Conservation (phyloP, 1,284 basidiomycete species). For the Porphyrellus sp. region DNA sequence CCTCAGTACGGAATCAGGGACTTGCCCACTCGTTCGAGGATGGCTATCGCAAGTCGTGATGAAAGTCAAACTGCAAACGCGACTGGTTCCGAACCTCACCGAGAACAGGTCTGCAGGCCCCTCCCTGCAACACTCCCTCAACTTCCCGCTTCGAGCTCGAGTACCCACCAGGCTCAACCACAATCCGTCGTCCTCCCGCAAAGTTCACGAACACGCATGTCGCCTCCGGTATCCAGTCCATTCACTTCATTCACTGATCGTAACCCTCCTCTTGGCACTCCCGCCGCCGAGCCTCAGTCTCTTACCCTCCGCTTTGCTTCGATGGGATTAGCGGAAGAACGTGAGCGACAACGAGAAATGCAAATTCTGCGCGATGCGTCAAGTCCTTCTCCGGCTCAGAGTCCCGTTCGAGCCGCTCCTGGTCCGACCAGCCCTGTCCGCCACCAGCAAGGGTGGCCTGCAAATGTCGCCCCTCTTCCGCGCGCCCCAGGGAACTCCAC, state of each 20-base stretch:
- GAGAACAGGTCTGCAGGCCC: slow-evolving; percentile 7
- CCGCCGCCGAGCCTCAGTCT: slow-evolving; percentile 23
- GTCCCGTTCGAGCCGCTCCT: slow-evolving; percentile 7
- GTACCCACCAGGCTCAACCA: slow-evolving; percentile 3
- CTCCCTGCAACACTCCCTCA: slow-evolving; percentile 29
- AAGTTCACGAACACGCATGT: slow-evolving; percentile 10
- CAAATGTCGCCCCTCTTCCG: slow-evolving; percentile 32
- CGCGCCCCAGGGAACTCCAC: slow-evolving; percentile 23
- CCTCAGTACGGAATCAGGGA: slow-evolving; percentile 33
- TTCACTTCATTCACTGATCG: slow-evolving; percentile 13
- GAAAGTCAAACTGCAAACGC: not conserved
- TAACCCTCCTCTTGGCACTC: not conserved
- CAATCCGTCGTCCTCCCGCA: slow-evolving; percentile 3
- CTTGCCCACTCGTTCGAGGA: slow-evolving; percentile 24
- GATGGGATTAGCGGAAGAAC: slow-evolving; percentile 25
- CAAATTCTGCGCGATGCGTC: slow-evolving; percentile 8
- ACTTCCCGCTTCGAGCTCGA: slow-evolving; percentile 9
- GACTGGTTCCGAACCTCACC: not conserved
- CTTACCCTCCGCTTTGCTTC: slow-evolving; percentile 33
- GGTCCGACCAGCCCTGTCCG: slow-evolving; percentile 19
- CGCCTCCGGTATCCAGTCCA: slow-evolving; percentile 12
- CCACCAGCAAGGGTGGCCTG: slow-evolving; percentile 25
- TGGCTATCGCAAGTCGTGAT: slow-evolving; percentile 21
- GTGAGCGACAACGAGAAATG: slow-evolving; percentile 12
- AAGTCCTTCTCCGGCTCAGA: slow-evolving; percentile 6